These are phyloP conservation scores for Saccharomyces hybrid DNA, from an alignment of 1,139 yeast genomes.

Conservation along the genomic window DNA sequence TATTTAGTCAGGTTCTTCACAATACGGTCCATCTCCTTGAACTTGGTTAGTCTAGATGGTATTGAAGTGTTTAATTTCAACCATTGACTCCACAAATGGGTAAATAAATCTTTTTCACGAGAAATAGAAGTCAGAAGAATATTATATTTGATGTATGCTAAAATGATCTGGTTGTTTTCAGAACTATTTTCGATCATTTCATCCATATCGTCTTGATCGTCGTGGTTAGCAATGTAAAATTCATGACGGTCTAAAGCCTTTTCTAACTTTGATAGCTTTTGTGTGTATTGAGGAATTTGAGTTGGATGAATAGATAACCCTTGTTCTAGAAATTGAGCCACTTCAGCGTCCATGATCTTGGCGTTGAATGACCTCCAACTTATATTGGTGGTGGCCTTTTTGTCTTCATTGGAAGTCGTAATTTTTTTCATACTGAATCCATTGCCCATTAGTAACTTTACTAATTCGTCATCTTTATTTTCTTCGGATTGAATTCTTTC, in stretches of 20 bases:
- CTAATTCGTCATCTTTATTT: slow-evolving; percentile 37
- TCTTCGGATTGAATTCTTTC: slow-evolving; percentile 13
- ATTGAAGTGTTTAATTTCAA: slow-evolving; percentile 29
- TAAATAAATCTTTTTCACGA: slow-evolving; percentile 55
- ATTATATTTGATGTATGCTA: slow-evolving; percentile 68
- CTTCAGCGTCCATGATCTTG: slow-evolving; percentile 57
- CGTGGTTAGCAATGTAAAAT: slow-evolving; percentile 35
- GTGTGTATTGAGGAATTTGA: slow-evolving; percentile 39
- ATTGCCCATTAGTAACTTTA: slow-evolving; percentile 38
- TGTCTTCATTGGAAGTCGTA: slow-evolving; percentile 19
- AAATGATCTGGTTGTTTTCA: slow-evolving; percentile 68
- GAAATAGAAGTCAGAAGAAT: slow-evolving; percentile 57
- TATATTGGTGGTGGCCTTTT: slow-evolving; percentile 36
- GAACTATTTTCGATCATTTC: slow-evolving; percentile 36
- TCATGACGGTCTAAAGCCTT: slow-evolving; percentile 47
- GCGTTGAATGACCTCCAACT: slow-evolving; percentile 77
- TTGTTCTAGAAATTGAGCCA: slow-evolving; percentile 47
- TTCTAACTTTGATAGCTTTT: slow-evolving; percentile 46
- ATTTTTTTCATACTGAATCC: slow-evolving; percentile 21
- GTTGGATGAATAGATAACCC: slow-evolving; percentile 26
- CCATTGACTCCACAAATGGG: slow-evolving; percentile 33
- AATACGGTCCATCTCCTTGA: slow-evolving; percentile 28
- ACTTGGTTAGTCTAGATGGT: slow-evolving; percentile 39
- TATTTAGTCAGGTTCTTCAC: slow-evolving; percentile 23
- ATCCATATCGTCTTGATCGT: slow-evolving; percentile 33